These are phyloP conservation scores for Talaromyces marneffei DNA, from an alignment of 2,329 filamentous ascomycete genomes.

Conservation along the genomic window DNA sequence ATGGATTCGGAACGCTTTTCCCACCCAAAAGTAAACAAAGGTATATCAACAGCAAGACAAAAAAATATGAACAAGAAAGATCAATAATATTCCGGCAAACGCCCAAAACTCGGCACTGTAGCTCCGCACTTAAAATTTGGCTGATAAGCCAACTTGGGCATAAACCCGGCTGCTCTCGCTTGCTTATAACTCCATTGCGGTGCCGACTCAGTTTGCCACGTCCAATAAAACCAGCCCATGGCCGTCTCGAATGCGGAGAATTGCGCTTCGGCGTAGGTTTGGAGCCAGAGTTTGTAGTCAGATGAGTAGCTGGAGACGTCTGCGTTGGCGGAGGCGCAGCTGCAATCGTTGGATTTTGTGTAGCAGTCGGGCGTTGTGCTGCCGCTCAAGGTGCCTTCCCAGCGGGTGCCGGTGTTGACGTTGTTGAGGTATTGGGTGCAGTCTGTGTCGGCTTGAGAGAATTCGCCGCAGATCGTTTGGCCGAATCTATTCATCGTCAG, in stretches of 20 bases:
- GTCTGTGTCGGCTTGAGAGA: conserved; percentile 96
- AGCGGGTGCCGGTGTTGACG: conserved; percentile 79
- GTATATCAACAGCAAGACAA: background rate
- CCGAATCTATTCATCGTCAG: conserved; percentile 55
- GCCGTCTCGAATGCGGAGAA: conserved; percentile 91
- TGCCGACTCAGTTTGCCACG: conserved; percentile 82
- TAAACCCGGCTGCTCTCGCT: conserved; percentile 66
- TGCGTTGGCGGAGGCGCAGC: conserved; percentile 70
- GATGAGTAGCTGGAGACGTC: conserved; percentile 61
- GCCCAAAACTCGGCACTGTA: conserved; percentile 40
- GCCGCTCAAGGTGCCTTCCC: conserved; percentile 58
- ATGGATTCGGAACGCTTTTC: background rate
- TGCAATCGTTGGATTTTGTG: conserved; percentile 59
- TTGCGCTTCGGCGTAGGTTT: conserved; percentile 89
- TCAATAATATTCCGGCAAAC: conserved; percentile 42
- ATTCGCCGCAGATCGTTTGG: conserved; percentile 91
- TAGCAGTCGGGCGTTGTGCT: conserved; percentile 62
- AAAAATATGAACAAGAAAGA: conserved; percentile 2
- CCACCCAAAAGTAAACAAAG: background rate
- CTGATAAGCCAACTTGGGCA: conserved; percentile 69
- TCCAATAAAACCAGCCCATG: conserved; percentile 99
- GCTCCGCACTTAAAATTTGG: conserved; percentile 62
- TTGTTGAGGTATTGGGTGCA: conserved; percentile 84
- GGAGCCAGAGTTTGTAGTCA: conserved; percentile 77
- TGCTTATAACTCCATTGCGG: conserved; percentile 71